Percentiles rank a stretch among this genome's conserved stretches.
These are phyloP conservation scores for Sordaria brevicollis DNA, from an alignment of 495 filamentous ascomycete genomes.

Conservation along the genomic window DNA sequence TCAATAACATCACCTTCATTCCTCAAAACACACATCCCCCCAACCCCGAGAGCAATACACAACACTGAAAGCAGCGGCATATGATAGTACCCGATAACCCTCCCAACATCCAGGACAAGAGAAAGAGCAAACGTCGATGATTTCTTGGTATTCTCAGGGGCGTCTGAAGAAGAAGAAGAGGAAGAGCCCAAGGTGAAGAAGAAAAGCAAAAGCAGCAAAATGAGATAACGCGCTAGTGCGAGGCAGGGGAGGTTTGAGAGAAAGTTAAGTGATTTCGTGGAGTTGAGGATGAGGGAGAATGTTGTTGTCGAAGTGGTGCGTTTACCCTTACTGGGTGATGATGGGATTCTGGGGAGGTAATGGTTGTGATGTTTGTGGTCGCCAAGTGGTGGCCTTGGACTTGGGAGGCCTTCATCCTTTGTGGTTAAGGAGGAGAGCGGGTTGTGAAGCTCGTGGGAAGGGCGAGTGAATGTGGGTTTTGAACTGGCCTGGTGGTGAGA, in stretches of 20 bases:
- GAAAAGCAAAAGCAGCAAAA: neutral
- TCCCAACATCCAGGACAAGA: neutral
- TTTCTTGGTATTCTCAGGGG: neutral
- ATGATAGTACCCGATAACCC: neutral
- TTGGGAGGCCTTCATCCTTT: neutral
- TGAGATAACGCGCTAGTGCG: neutral
- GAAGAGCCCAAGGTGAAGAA: neutral
- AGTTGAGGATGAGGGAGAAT: neutral
- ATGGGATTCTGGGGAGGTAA: neutral
- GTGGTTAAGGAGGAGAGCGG: neutral
- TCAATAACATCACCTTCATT: neutral
- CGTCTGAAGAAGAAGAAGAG: too few species aligned
- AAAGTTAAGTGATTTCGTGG: neutral
- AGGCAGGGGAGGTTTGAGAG: neutral
- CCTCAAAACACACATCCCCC: constrained; percentile 3
- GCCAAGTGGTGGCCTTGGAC: neutral
- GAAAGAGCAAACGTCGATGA: neutral
- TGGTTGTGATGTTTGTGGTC: neutral
- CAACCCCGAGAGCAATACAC: constrained; percentile 2
- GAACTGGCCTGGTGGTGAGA: neutral
- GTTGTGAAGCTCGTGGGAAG: neutral
- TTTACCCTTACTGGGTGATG: neutral
- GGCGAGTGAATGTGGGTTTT: neutral
- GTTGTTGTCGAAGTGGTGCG: neutral
- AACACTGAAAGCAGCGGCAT: constrained; percentile 1